These are phyloP conservation scores for Citrullus mucosospermus DNA, from an alignment of 306 rosid species.

Conservation along the genomic window DNA sequence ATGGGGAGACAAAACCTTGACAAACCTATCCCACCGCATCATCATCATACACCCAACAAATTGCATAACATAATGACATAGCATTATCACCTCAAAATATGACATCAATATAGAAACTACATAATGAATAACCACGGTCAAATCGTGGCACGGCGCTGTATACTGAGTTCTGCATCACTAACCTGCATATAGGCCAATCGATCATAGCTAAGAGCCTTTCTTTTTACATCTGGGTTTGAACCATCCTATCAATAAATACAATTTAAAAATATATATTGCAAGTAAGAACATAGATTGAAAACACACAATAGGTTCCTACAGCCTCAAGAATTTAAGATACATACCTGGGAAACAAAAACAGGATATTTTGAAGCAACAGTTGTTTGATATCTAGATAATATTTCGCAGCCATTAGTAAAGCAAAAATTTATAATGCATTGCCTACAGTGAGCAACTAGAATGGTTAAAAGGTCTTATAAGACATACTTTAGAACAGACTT, in stretches of 20 bases:
- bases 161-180: not conserved
- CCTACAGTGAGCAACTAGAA: not conserved
- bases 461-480: not conserved
- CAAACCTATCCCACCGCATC: not conserved
- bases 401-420: conserved; percentile 18
- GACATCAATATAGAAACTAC: not conserved
- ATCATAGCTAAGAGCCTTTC: conserved; percentile 69
- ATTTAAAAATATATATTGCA: not conserved
- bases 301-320: conserved; percentile 5
- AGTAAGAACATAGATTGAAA: not conserved
- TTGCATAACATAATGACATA: not conserved
- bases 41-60: not conserved
- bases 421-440: conserved; percentile 4
- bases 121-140: not conserved
- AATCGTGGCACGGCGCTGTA: not conserved
- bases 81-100: not conserved
- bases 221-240: conserved; percentile 52
- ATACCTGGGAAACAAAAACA: conserved; percentile 92
- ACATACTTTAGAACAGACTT: conserved; percentile 69
- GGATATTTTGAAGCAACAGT: conserved; percentile 69
- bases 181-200: conserved; percentile 86
- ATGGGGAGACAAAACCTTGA: not conserved
- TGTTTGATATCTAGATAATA: conserved; percentile 54
- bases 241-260: conserved; percentile 57
- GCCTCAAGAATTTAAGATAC: conserved; percentile 14